Conservation (phyloP, 1,284 basidiomycete genomes). For the Rhodotorula sp. region DNA sequence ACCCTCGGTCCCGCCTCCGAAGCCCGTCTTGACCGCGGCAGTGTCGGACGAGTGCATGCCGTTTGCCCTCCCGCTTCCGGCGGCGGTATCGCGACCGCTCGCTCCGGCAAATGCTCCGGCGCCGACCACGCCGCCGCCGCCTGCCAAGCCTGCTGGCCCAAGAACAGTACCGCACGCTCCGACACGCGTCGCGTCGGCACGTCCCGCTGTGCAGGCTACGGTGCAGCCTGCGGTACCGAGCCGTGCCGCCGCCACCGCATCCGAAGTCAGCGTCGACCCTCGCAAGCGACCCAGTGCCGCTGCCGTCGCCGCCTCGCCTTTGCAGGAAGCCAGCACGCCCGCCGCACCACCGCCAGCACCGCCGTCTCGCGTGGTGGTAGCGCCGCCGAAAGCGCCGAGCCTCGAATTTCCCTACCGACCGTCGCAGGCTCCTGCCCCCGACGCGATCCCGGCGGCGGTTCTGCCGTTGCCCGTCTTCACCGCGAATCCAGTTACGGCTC, state of each 20-base stretch:
- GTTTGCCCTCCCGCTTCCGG: background rate
- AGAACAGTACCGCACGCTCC: background rate
- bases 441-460: background rate
- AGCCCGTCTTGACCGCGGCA: background rate
- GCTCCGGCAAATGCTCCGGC: background rate
- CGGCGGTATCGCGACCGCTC: background rate
- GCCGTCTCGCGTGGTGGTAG: background rate
- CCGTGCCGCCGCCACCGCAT: too few species aligned
- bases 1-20: background rate
- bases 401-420: background rate
- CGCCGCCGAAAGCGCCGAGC: background rate
- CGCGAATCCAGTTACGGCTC: background rate
- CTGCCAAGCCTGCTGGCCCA: background rate
- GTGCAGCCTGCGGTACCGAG: too few species aligned
- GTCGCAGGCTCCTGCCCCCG: background rate
- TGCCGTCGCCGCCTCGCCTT: too few species aligned
- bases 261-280: background rate
- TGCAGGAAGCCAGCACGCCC: background rate
- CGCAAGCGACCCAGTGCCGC: background rate
- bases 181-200: background rate
- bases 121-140: background rate
- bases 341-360: background rate
- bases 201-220: background rate
- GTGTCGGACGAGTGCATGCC: background rate
- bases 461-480: background rate